Evolutionary conservation across 805 yeast genomes (phyloP).

Genomic region (Metschnikowia lochheadii): DNA sequence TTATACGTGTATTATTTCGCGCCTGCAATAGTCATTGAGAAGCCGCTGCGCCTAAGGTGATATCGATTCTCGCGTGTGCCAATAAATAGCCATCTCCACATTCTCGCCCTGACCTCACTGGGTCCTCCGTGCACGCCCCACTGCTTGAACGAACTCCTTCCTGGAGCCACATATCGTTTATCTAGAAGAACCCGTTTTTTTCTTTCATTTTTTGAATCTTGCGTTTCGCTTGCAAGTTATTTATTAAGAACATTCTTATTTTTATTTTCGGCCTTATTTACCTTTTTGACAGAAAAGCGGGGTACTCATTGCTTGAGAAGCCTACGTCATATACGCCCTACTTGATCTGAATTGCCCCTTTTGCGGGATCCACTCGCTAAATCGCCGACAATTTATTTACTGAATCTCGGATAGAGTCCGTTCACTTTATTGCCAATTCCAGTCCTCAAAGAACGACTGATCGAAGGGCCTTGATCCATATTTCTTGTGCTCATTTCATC

Average conservation of each 20-base stretch:
- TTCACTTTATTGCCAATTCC: too few relatives aligned
- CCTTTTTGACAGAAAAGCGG: background rate
- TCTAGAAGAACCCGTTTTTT: too few relatives aligned
- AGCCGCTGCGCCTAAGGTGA: slow-evolving; percentile 4
- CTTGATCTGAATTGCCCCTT: background rate
- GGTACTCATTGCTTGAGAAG: background rate
- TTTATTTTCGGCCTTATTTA: background rate
- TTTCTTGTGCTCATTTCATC: background rate
- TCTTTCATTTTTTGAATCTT: too few relatives aligned
- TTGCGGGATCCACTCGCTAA: too few relatives aligned
- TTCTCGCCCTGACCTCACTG: background rate
- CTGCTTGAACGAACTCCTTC: background rate
- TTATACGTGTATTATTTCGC: background rate
- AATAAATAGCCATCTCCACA: slow-evolving; percentile 3
- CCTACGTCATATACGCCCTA: background rate
- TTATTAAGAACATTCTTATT: background rate
- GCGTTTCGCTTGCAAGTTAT: background rate
- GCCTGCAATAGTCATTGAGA: background rate
- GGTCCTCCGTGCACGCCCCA: background rate
- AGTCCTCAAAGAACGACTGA: too few relatives aligned
- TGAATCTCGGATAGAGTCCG: background rate
- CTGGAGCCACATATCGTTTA: background rate
- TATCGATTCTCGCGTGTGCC: slow-evolving; percentile 3
- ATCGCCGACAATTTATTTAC: too few relatives aligned
- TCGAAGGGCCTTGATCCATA: background rate